These are phyloP conservation scores for Cerrena zonata DNA, from an alignment of 1,284 basidiomycete species.

Conservation along the genomic window DNA sequence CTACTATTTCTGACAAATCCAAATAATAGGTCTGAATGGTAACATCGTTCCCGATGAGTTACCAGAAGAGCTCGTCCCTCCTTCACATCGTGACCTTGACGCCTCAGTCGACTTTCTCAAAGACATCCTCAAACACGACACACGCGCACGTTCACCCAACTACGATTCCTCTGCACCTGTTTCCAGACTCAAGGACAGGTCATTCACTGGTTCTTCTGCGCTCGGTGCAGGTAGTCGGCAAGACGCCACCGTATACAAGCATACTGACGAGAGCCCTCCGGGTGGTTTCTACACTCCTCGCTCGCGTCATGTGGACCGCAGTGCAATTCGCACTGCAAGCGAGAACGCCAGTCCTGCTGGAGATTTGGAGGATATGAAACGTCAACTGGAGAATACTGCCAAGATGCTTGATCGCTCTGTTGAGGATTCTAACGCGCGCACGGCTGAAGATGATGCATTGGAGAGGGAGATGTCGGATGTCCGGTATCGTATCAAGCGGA, in stretches of 20 bases:
- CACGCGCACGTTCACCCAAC: constrained; percentile 52
- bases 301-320: constrained; percentile 83
- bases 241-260: constrained; percentile 92
- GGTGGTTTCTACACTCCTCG: constrained; percentile 79
- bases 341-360: constrained; percentile 67
- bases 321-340: constrained; percentile 69
- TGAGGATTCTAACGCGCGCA: constrained; percentile 54
- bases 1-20: constrained; percentile 10
- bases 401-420: constrained; percentile 74
- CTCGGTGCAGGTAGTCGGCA: constrained; percentile 57
- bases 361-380: constrained; percentile 84
- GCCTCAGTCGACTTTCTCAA: constrained; percentile 89
- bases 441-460: constrained; percentile 80
- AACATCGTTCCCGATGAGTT: constrained; percentile 92
- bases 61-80: constrained; percentile 89
- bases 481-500: constrained; percentile 77
- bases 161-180: constrained; percentile 39
- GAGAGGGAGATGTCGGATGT: constrained; percentile 88
- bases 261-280: constrained; percentile 59
- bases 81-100: constrained; percentile 87
- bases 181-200: constrained; percentile 64
- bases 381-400: constrained; percentile 78
- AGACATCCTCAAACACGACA: constrained; percentile 84
- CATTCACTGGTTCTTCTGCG: constrained; percentile 55
- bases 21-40: constrained; percentile 86